Evolutionary conservation across 1,284 basidiomycete genomes (phyloP).

Genomic region (Ganoderma boninense): DNA sequence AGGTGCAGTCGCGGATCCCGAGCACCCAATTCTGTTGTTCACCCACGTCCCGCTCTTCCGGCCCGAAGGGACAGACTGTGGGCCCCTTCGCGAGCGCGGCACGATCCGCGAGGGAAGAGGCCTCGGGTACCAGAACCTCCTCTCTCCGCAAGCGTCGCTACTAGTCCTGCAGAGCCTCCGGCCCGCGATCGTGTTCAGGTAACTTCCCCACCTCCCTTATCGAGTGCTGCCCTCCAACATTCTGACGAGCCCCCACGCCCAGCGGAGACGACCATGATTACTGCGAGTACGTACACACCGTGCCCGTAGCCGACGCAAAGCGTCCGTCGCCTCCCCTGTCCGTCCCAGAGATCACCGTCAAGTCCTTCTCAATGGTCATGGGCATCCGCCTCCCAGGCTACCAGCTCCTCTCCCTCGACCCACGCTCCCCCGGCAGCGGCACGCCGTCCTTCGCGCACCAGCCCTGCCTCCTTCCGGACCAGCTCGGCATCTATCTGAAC

Average conservation of each 20-base stretch:
- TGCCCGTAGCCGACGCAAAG: slow-evolving; percentile 34
- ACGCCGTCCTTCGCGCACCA: slow-evolving; percentile 49
- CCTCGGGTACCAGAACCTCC: slow-evolving; percentile 70
- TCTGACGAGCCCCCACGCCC: neutral
- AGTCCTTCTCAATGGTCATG: slow-evolving; percentile 68
- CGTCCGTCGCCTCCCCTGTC: slow-evolving; percentile 33
- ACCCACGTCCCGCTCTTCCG: slow-evolving; percentile 70
- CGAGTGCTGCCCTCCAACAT: neutral
- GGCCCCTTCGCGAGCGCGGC: slow-evolving; percentile 60
- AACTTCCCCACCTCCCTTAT: slow-evolving; percentile 17
- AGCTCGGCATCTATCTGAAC: slow-evolving; percentile 59
- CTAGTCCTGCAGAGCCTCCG: slow-evolving; percentile 60
- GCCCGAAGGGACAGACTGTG: slow-evolving; percentile 58
- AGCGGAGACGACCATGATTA: slow-evolving; percentile 78
- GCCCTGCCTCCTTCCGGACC: slow-evolving; percentile 67
- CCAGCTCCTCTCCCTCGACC: slow-evolving; percentile 66
- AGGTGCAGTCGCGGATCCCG: slow-evolving; percentile 23
- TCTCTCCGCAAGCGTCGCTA: slow-evolving; percentile 56
- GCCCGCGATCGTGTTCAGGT: slow-evolving; percentile 63
- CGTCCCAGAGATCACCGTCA: slow-evolving; percentile 65
- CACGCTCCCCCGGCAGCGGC: slow-evolving; percentile 34
- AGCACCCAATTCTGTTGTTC: slow-evolving; percentile 52
- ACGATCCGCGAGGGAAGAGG: slow-evolving; percentile 62
- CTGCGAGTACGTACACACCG: slow-evolving; percentile 61
- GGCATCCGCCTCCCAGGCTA: slow-evolving; percentile 67